Conservation (phyloP, 352 stramenopile species). For the Phytophthora macrochlamydospora region DNA sequence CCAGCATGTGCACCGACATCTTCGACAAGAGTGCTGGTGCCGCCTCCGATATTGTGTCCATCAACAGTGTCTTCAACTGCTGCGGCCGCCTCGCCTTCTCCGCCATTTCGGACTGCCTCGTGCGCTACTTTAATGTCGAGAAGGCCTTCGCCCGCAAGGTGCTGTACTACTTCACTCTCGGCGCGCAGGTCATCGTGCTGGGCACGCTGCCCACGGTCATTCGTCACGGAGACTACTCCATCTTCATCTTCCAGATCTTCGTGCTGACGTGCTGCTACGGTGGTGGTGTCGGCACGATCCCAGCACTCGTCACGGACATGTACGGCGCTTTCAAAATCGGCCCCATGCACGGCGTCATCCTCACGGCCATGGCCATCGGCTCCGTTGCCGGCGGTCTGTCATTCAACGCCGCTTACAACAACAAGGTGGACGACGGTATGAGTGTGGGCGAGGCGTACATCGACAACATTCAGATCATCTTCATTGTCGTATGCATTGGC, state of each 20-base stretch:
- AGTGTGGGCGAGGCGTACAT: conserved; percentile 66
- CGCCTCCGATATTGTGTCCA: conserved; percentile 46
- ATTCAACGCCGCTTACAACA: conserved; percentile 69
- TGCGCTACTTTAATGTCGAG: conserved; percentile 47
- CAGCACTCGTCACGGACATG: conserved; percentile 82
- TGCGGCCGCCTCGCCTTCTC: conserved; percentile 48
- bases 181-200: conserved; percentile 64
- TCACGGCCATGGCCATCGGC: conserved; percentile 79
- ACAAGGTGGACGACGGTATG: conserved; percentile 45
- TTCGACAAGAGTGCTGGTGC: conserved; percentile 43
- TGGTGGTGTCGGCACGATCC: conserved; percentile 75
- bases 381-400: conserved; percentile 71
- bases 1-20: conserved; percentile 54
- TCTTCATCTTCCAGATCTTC: conserved; percentile 71
- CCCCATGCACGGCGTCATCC: conserved; percentile 74
- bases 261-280: conserved; percentile 80
- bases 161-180: conserved; percentile 63
- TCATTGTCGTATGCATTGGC: conserved; percentile 64
- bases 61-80: conserved; percentile 66
- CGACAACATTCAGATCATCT: conserved; percentile 76
- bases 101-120: conserved; percentile 45
- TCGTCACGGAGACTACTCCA: conserved; percentile 53
- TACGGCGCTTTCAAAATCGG: conserved; percentile 84
- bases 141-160: conserved; percentile 51
- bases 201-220: conserved; percentile 60